These are phyloP conservation scores for Alternaria arbusti DNA, from an alignment of 2,329 filamentous ascomycete species.

Conservation along the genomic window DNA sequence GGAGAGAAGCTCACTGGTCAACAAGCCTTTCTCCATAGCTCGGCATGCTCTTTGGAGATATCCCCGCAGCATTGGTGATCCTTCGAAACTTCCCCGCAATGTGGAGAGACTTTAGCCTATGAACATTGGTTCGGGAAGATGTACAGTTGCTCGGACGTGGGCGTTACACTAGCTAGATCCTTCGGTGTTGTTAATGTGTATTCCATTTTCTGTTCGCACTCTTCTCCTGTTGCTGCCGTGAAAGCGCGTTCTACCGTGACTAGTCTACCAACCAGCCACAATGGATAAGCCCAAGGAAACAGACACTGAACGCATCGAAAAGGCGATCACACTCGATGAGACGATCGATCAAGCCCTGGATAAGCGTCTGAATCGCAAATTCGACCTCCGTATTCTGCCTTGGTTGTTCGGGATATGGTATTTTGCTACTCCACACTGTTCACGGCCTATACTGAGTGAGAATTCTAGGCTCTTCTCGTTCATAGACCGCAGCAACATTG, in stretches of 20 bases:
- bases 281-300: not conserved
- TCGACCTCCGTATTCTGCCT: constrained; percentile 53
- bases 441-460: not conserved
- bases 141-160: not conserved
- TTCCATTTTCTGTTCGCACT: not conserved
- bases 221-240: not conserved
- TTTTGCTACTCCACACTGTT: not conserved
- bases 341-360: constrained; percentile 25
- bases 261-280: not conserved
- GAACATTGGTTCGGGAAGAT: not conserved
- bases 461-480: constrained; percentile 50
- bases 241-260: not conserved
- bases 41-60: not conserved
- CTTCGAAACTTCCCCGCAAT: constrained; percentile 4
- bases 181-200: not conserved
- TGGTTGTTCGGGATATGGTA: constrained; percentile 55
- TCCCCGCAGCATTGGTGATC: constrained; percentile 4
- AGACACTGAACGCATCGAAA: constrained; percentile 6
- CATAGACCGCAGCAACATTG: constrained; percentile 53
- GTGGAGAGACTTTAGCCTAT: not conserved
- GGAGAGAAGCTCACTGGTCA: not conserved
- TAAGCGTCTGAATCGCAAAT: constrained; percentile 49
- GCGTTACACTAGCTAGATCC: not conserved
- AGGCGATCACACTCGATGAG: not conserved
- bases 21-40: not conserved